Base-by-base conservation (phyloP, 2,329 filamentous ascomycete species). In the Immersiporthe knoxdaviesiana region DNA sequence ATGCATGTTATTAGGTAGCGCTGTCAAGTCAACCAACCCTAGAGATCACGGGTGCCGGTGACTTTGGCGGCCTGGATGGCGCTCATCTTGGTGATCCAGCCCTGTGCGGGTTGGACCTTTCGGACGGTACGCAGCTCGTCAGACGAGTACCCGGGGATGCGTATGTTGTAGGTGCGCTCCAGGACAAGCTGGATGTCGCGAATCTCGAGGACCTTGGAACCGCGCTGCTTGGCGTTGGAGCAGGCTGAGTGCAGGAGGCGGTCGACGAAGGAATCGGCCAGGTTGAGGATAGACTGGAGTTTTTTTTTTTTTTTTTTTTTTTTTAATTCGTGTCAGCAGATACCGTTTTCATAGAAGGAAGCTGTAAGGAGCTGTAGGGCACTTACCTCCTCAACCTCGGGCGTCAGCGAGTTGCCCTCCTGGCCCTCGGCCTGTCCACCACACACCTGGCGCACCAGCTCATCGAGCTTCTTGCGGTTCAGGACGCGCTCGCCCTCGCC, bases 381-480 rank as follows among this genome's bases (percentile, higher is more conserved):
- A 75, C 85, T 79, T 85, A 97, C 94, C 86, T 98, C 95, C 87
- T 99, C 96, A 63, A 97, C 95, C 74, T 98, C 96, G 0, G 96
- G 93, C 37, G 93, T 93, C 73, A 98, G 82, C 50, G 90, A 87
- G 77, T 95, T 93, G 71, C 89, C 90, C 72, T 92, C 91, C 62
- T 88, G 86, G n/a, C 87, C 84, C 71, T 92, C 91, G 0, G 88
- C 87, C 35, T 89, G 90, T 12, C 91, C 91, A 66, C 94, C 94
- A 47, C 93, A 97, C 70, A 98, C 94, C 80, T 98, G 95, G 64
- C 94, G 89, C 11, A 98, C 94, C 50, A 99, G 86, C 78, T 97
- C 95, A 76, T 99, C 94, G 54, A 99, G 86, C 82, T 97, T 98
- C 83, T 97, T 97, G 87, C 97, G 97, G 82, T 92, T 97, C n/a